phyloP scores from a whole-genome alignment of 768 basidiomycete species.

The Mycena chlorophos region DNA sequence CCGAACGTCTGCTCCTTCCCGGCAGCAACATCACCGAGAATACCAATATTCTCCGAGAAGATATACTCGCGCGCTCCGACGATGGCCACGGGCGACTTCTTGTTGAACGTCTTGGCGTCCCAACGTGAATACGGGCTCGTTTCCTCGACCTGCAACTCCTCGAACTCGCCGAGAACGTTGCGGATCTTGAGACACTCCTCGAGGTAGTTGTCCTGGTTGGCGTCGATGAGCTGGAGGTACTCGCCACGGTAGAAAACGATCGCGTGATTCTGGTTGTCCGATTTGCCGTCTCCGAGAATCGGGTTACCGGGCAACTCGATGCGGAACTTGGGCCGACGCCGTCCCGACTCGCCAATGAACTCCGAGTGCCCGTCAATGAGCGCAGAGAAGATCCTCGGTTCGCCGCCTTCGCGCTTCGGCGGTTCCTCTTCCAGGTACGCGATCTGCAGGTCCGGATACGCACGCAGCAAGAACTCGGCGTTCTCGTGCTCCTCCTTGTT shows the following conservation, averaged over 20 bases:
- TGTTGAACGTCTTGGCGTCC: slow-evolving; percentile 85
- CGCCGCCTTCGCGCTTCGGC: slow-evolving; percentile 90
- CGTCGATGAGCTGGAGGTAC: slow-evolving; percentile 98
- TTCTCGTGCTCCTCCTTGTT: slow-evolving; percentile 99
- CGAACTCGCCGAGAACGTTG: slow-evolving; percentile 96
- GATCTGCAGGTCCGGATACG: slow-evolving; percentile 98
- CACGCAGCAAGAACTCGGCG: slow-evolving; percentile 94
- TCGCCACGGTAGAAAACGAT: slow-evolving; percentile 99
- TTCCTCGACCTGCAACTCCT: slow-evolving; percentile 81
- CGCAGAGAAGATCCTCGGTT: slow-evolving; percentile 91
- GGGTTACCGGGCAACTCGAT: slow-evolving; percentile 99
- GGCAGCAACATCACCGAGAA: slow-evolving; percentile 95
- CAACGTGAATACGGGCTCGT: slow-evolving; percentile 93
- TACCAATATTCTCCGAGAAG: slow-evolving; percentile 99
- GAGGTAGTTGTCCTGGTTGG: slow-evolving; percentile 99
- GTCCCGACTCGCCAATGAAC: slow-evolving; percentile 84
- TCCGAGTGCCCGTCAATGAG: slow-evolving; percentile 98
- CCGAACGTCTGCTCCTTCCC: slow-evolving; percentile 99
- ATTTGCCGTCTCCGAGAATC: slow-evolving; percentile 98
- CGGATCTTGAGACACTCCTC: slow-evolving; percentile 99
- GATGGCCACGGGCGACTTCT: slow-evolving; percentile 83
- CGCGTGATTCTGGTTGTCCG: slow-evolving; percentile 99
- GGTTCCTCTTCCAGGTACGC: slow-evolving; percentile 98
- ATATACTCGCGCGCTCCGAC: slow-evolving; percentile 99
- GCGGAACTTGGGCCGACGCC: slow-evolving; percentile 93